Conservation (phyloP, 73 alveolate species). For the Stentor coeruleus region DNA sequence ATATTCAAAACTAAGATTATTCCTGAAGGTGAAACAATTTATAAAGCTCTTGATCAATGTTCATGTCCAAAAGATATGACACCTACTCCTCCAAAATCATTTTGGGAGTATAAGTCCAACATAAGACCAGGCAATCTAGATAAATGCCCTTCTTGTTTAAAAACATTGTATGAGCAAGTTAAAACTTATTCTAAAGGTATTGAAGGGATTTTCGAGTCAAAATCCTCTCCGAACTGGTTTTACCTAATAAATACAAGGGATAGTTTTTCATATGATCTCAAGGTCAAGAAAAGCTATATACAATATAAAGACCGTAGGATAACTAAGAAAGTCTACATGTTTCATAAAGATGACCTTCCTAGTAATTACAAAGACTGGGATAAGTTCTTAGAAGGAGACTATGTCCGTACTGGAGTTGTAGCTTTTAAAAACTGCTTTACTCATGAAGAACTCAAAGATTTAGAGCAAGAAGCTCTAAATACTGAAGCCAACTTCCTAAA, state of each 20-base stretch:
- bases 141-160: neutral
- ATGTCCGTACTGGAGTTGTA: constrained; percentile 13
- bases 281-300: constrained; percentile 28
- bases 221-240: constrained; percentile 38
- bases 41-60: constrained; percentile 19
- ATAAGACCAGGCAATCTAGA: constrained; percentile 18
- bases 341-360: constrained; percentile 63
- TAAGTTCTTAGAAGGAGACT: constrained; percentile 8
- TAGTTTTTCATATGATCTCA: constrained; percentile 65
- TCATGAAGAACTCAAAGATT: neutral
- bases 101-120: constrained; percentile 16
- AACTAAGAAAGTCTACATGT: constrained; percentile 51
- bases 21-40: neutral
- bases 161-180: constrained; percentile 14
- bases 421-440: neutral
- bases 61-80: constrained; percentile 13
- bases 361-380: constrained; percentile 46
- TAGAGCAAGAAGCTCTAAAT: constrained; percentile 7
- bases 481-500: neutral
- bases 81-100: neutral
- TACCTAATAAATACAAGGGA: constrained; percentile 73
- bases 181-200: constrained; percentile 19
- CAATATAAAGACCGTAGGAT: constrained; percentile 26
- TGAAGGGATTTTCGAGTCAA: constrained; percentile 19
- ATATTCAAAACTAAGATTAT: neutral